phyloP scores from a whole-genome alignment of 2,329 filamentous ascomycete genomes.

The Cadophora gregata region DNA sequence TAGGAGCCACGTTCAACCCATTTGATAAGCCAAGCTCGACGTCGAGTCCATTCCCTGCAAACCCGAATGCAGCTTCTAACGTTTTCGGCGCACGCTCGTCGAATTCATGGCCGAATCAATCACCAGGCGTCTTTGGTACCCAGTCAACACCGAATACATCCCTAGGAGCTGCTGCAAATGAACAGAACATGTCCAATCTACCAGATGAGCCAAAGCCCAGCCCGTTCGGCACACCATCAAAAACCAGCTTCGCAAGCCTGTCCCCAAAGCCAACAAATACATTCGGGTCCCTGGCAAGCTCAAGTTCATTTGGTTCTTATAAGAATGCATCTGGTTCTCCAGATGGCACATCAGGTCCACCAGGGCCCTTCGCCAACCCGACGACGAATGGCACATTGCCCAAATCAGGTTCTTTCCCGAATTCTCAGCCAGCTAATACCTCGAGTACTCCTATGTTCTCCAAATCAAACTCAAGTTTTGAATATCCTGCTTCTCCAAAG shows the following conservation, averaged over 20 bases:
- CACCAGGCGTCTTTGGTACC: background rate
- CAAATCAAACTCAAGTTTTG: background rate
- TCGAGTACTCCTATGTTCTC: conserved; percentile 2
- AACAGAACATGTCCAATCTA: background rate
- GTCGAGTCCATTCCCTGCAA: conserved; percentile 23
- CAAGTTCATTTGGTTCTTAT: conserved; percentile 1
- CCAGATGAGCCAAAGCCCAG: background rate
- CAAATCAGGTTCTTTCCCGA: background rate
- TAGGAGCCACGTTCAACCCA: background rate
- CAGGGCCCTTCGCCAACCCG: background rate
- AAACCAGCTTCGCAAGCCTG: conserved; percentile 22
- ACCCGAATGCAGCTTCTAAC: background rate
- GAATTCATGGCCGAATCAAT: conserved; percentile 13
- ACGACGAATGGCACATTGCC: background rate
- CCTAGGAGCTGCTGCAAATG: background rate
- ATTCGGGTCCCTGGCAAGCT: background rate
- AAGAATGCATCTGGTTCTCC: conserved; percentile 5
- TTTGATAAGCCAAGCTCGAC: conserved; percentile 1
- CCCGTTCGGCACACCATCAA: conserved; percentile 17
- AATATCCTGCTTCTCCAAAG: background rate
- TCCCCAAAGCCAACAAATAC: background rate
- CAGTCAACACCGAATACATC: conserved; percentile 15
- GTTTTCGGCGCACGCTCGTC: conserved; percentile 10
- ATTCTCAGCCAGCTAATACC: background rate
- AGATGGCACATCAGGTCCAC: background rate